Evolutionary conservation across 768 basidiomycete species (phyloP).

Genomic region (Lactarius trivialis): DNA sequence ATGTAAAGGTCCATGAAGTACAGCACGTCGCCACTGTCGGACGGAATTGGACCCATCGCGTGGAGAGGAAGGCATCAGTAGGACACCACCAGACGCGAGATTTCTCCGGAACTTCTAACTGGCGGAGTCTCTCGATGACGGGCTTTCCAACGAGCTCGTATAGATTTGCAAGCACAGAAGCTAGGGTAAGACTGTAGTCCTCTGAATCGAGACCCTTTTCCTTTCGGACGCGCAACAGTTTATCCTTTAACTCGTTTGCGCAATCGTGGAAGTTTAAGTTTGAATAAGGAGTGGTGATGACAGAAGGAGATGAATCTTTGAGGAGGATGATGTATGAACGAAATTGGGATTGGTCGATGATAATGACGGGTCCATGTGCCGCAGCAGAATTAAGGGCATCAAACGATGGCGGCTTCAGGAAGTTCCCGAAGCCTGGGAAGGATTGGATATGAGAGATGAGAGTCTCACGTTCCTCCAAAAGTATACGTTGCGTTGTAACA

Average conservation of each 20-base stretch:
- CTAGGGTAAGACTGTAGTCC: not conserved
- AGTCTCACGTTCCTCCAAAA: not conserved
- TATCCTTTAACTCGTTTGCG: conserved; percentile 38
- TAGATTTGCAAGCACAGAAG: not conserved
- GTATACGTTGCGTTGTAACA: not conserved
- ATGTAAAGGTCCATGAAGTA: not conserved
- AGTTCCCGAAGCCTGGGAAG: not conserved
- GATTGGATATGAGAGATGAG: not conserved
- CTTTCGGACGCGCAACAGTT: not conserved
- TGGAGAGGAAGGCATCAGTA: conserved; percentile 5
- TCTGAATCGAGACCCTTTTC: not conserved
- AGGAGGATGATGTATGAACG: conserved; percentile 17
- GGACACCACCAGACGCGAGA: not conserved
- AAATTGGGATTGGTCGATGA: not conserved
- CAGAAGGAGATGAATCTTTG: not conserved
- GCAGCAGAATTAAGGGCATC: not conserved
- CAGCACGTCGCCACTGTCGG: not conserved
- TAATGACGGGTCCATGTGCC: not conserved
- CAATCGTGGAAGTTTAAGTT: conserved; percentile 56
- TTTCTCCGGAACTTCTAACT: not conserved
- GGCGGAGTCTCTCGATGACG: too few relatives aligned
- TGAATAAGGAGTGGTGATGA: conserved; percentile 56
- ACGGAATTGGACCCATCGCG: conserved; percentile 7
- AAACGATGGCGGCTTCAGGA: not conserved
- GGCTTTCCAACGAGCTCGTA: not conserved